These are phyloP conservation scores for Podila horticola DNA, from an alignment of 192 early-diverging fungal genomes.

Conservation along the genomic window DNA sequence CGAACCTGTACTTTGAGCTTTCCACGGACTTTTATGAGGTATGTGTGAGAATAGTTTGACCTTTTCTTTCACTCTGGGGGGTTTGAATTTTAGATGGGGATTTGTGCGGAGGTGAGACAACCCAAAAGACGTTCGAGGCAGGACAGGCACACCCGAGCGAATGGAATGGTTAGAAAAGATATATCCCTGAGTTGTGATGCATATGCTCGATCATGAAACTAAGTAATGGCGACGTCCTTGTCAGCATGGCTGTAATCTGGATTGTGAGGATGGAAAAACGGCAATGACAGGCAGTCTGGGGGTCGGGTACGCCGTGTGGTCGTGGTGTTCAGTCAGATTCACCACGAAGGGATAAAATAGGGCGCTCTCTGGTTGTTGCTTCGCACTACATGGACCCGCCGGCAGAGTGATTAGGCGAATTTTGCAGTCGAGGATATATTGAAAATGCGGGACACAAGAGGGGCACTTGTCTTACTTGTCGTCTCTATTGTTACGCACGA, in stretches of 20 bases:
- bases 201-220: slow-evolving; percentile 1
- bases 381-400: neutral
- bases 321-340: slow-evolving; percentile 2
- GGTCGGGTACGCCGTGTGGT: neutral
- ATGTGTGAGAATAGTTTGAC: neutral
- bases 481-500: too few relatives aligned
- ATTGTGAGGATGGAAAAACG: neutral
- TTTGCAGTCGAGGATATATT: too few relatives aligned
- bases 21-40: slow-evolving; percentile 69
- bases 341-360: neutral
- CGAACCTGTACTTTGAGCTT: slow-evolving; percentile 70
- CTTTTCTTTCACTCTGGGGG: slow-evolving; percentile 1
- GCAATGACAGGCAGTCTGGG: neutral
- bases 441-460: too few relatives aligned
- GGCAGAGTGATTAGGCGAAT: neutral
- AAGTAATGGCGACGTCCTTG: neutral
- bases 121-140: neutral
- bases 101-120: neutral
- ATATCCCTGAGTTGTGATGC: neutral
- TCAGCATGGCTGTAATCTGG: neutral
- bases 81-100: neutral
- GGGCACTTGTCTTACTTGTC: too few relatives aligned
- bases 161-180: neutral
- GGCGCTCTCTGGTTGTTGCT: slow-evolving; percentile 9
- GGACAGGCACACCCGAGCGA: slow-evolving; percentile 1